Conservation (phyloP, 2,329 filamentous ascomycete genomes). For the Scedosporium boydii region DNA sequence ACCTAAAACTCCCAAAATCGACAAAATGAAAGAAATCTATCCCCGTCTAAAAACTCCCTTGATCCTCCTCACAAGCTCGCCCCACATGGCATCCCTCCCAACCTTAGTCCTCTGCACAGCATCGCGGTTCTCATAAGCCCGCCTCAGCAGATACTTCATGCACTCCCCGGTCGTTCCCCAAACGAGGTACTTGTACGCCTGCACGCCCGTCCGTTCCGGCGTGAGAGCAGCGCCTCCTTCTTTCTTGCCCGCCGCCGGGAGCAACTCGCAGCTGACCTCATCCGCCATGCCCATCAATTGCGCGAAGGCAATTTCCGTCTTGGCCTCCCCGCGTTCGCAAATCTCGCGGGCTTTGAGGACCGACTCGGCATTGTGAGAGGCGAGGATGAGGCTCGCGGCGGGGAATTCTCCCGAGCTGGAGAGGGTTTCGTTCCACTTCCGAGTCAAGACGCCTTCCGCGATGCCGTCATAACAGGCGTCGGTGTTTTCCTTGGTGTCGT, state of each 20-base stretch:
- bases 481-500: constrained; percentile 62
- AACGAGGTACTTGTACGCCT: constrained; percentile 57
- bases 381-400: constrained; percentile 57
- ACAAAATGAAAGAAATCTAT: constrained; percentile 9
- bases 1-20: neutral
- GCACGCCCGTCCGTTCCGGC: constrained; percentile 14
- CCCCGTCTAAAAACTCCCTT: constrained; percentile 30
- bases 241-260: constrained; percentile 12
- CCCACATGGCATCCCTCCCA: constrained; percentile 53
- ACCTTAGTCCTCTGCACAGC: constrained; percentile 54
- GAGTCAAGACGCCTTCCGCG: constrained; percentile 55
- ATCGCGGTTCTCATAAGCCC: constrained; percentile 61
- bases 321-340: constrained; percentile 32
- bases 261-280: constrained; percentile 65
- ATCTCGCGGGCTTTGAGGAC: constrained; percentile 49
- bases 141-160: constrained; percentile 65
- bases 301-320: constrained; percentile 34
- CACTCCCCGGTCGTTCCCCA: constrained; percentile 71
- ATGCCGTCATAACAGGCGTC: constrained; percentile 66
- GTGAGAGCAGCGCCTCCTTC: constrained; percentile 2
- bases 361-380: constrained; percentile 72
- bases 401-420: constrained; percentile 39
- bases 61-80: constrained; percentile 48
- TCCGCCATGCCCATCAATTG: constrained; percentile 96
- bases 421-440: constrained; percentile 44